Percentiles rank a stretch among this genome's conserved stretches.
Evolutionary conservation across 2,329 filamentous ascomycete genomes (phyloP).

Genomic region (Acephala macrosclerotiorum): DNA sequence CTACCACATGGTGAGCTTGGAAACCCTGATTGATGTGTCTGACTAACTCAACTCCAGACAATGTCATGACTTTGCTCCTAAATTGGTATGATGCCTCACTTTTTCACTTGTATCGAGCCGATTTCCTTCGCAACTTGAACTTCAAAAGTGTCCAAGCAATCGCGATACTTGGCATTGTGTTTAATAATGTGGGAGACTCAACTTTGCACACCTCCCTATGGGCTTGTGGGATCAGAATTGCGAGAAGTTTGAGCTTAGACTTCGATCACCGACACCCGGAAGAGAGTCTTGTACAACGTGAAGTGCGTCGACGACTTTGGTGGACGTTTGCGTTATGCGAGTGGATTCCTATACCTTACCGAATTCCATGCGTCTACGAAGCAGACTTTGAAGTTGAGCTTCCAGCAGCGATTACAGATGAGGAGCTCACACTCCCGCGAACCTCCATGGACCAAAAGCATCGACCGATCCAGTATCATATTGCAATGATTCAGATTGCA

Average conservation of each 20-base stretch:
- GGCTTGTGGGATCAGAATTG: conserved; percentile 31
- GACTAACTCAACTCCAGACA: background rate
- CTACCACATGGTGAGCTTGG: background rate
- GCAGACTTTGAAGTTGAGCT: background rate
- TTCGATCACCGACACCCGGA: background rate
- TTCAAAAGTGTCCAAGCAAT: conserved; percentile 30
- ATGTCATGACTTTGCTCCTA: background rate
- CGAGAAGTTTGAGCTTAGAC: conserved; percentile 24
- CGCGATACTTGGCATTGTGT: conserved; percentile 33
- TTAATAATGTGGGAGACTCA: conserved; percentile 29
- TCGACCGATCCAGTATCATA: conserved; percentile 1
- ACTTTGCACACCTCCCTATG: conserved; percentile 25
- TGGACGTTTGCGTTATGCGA: conserved; percentile 1
- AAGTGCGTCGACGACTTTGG: background rate
- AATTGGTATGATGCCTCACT: conserved; percentile 32
- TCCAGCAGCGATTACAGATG: background rate
- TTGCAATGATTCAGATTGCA: conserved; percentile 3
- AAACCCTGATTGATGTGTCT: background rate
- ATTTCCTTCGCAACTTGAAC: conserved; percentile 26
- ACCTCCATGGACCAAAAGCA: background rate
- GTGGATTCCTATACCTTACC: background rate
- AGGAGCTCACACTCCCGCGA: background rate
- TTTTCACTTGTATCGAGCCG: conserved; percentile 27
- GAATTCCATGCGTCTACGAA: background rate
- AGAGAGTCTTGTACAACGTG: background rate